These are phyloP conservation scores for Akanthomyces dipterigenus DNA, from an alignment of 2,329 filamentous ascomycete genomes.

Conservation along the genomic window DNA sequence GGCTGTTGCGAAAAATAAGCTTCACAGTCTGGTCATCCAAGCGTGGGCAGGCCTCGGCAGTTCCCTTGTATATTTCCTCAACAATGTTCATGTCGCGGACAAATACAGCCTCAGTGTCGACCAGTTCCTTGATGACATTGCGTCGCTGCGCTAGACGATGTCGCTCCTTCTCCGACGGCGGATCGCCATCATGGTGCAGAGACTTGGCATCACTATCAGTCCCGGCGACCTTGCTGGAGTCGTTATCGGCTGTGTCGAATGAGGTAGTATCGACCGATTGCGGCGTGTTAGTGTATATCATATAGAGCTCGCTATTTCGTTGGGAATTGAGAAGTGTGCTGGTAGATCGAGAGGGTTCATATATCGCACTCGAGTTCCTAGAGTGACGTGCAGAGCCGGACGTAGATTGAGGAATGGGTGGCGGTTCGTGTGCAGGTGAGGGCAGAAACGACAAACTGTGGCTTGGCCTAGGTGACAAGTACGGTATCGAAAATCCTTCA, in stretches of 20 bases:
- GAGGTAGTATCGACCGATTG: constrained; percentile 43
- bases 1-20: constrained; percentile 85
- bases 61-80: constrained; percentile 95
- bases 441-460: constrained; percentile 26
- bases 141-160: constrained; percentile 73
- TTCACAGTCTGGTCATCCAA: constrained; percentile 80
- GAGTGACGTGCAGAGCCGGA: constrained; percentile 30
- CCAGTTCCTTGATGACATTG: constrained; percentile 81
- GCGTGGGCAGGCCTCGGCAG: constrained; percentile 72
- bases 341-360: constrained; percentile 30
- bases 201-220: constrained; percentile 32
- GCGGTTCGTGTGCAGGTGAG: constrained; percentile 44
- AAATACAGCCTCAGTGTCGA: constrained; percentile 89
- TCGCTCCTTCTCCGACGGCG: constrained; percentile 46
- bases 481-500: constrained; percentile 43
- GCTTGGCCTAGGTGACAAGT: constrained; percentile 30
- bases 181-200: constrained; percentile 31
- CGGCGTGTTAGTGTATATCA: constrained; percentile 35
- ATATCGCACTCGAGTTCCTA: constrained; percentile 35
- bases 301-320: constrained; percentile 39
- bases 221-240: constrained; percentile 27
- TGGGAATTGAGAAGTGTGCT: constrained; percentile 38
- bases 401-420: constrained; percentile 38
- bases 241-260: constrained; percentile 35
- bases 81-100: constrained; percentile 95